These are phyloP conservation scores for Cryptococcus jaspeensis DNA, from an alignment of 1,284 basidiomycete genomes.

Conservation along the genomic window DNA sequence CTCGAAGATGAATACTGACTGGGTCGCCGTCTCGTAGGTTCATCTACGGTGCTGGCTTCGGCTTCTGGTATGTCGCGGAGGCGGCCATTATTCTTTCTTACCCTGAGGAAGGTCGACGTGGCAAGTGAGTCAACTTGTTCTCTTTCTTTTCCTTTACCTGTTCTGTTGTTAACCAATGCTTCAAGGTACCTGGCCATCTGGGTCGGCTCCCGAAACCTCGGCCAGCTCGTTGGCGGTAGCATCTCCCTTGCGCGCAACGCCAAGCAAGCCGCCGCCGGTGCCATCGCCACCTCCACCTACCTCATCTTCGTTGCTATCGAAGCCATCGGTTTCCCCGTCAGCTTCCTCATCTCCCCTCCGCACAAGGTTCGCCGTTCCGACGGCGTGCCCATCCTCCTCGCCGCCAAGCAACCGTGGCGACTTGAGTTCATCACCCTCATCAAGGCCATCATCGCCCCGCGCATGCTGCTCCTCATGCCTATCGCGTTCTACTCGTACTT, in stretches of 20 bases:
- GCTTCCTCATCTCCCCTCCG: conserved; percentile 25
- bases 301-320: conserved; percentile 38
- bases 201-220: conserved; percentile 32
- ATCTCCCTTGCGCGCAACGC: conserved; percentile 13
- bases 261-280: conserved; percentile 17
- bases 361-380: conserved; percentile 33
- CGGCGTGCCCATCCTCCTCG: conserved; percentile 24
- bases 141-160: no score
- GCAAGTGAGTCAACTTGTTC: conserved; percentile 17
- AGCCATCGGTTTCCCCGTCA: conserved; percentile 20
- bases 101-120: conserved; percentile 25
- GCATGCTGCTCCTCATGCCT: conserved; percentile 21
- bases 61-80: conserved; percentile 30
- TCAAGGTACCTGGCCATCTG: conserved; percentile 33
- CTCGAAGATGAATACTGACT: no score
- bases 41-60: conserved; percentile 25
- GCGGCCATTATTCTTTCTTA: conserved; percentile 28
- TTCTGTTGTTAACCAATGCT: neutral
- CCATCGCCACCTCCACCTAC: conserved; percentile 29
- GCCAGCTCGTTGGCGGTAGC: conserved; percentile 11
- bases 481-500: conserved; percentile 29
- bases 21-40: no score
- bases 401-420: conserved; percentile 17
- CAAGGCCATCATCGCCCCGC: conserved; percentile 3
- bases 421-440: conserved; percentile 24